phyloP scores from a whole-genome alignment of 495 filamentous ascomycete species.

The Penicillium angulare region DNA sequence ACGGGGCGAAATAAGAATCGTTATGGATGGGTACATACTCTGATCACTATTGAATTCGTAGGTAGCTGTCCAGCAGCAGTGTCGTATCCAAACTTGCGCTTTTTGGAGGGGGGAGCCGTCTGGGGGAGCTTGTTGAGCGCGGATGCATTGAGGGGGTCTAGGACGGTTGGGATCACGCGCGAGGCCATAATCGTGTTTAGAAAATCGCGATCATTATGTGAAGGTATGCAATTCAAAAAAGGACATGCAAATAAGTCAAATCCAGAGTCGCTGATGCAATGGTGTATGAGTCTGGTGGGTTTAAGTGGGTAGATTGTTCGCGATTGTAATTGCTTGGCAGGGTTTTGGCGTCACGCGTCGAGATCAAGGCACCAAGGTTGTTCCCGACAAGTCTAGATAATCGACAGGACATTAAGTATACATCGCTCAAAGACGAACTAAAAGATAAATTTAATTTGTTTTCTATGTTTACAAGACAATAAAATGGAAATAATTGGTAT shows the following conservation, averaged over 20 bases:
- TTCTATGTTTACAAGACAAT: too few species aligned
- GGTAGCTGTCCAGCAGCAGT: slow-evolving; percentile 23
- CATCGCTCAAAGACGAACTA: too few species aligned
- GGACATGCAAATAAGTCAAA: slow-evolving; percentile 2
- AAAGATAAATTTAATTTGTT: too few species aligned
- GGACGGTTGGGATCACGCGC: slow-evolving; percentile 26
- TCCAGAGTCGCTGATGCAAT: slow-evolving; percentile 12
- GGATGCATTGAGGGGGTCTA: slow-evolving; percentile 35
- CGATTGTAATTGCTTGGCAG: slow-evolving; percentile 4
- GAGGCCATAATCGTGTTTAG: slow-evolving; percentile 39
- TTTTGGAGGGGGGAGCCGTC: slow-evolving; percentile 28
- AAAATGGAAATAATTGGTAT: slow-evolving; percentile 5
- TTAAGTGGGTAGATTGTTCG: slow-evolving; percentile 11
- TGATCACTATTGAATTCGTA: slow-evolving; percentile 32
- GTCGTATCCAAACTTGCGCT: slow-evolving; percentile 31
- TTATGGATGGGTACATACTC: slow-evolving; percentile 22
- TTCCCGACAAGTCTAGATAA: slow-evolving; percentile 16
- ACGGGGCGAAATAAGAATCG: too few species aligned
- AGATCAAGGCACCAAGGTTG: slow-evolving; percentile 12
- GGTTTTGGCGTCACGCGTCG: slow-evolving; percentile 39
- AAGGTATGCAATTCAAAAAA: neutral
- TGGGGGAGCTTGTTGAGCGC: slow-evolving; percentile 34
- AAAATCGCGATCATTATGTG: slow-evolving; percentile 18
- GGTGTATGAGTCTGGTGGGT: slow-evolving; percentile 6
- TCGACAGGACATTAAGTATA: too few species aligned